phyloP scores from a whole-genome alignment of 177 flowering plant genomes.

The Vitis hybrid region DNA sequence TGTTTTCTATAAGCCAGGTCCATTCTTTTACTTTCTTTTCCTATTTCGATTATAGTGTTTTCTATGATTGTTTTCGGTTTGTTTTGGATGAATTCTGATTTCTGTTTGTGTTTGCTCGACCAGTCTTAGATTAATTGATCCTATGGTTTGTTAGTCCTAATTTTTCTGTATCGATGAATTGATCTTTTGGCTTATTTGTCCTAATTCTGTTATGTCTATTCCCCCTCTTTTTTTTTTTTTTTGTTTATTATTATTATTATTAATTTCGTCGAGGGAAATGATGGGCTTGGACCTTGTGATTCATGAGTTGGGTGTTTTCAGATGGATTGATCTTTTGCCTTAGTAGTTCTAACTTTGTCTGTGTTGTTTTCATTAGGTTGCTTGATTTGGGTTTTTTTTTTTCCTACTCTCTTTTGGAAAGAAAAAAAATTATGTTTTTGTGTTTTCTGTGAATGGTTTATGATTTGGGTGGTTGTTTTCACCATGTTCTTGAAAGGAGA shows the following conservation, averaged over 20 bases:
- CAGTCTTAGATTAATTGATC: too few relatives aligned
- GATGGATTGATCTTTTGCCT: not conserved
- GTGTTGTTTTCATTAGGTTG: too few relatives aligned
- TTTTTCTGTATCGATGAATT: too few relatives aligned
- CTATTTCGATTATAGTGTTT: too few relatives aligned
- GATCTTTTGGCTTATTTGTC: not conserved
- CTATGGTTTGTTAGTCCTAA: too few relatives aligned
- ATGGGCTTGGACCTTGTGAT: too few relatives aligned
- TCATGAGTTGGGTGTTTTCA: not conserved
- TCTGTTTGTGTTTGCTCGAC: too few relatives aligned
- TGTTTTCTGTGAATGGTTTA: not conserved
- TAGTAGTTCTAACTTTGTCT: not conserved
- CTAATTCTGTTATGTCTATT: not conserved
- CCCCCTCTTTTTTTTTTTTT: not conserved
- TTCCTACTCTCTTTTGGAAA: too few relatives aligned
- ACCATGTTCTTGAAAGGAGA: not conserved
- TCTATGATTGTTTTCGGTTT: too few relatives aligned
- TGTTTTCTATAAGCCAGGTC: slow-evolving; percentile 38
- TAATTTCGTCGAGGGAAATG: not conserved
- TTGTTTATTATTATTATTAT: not conserved
- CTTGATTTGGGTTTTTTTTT: too few relatives aligned
- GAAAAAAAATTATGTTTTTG: not conserved
- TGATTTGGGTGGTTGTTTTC: not conserved
- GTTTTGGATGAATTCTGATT: too few relatives aligned
- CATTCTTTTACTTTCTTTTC: not conserved